These are phyloP conservation scores for Mucor ambiguus DNA, from an alignment of 371 early-diverging fungal genomes.

Conservation along the genomic window DNA sequence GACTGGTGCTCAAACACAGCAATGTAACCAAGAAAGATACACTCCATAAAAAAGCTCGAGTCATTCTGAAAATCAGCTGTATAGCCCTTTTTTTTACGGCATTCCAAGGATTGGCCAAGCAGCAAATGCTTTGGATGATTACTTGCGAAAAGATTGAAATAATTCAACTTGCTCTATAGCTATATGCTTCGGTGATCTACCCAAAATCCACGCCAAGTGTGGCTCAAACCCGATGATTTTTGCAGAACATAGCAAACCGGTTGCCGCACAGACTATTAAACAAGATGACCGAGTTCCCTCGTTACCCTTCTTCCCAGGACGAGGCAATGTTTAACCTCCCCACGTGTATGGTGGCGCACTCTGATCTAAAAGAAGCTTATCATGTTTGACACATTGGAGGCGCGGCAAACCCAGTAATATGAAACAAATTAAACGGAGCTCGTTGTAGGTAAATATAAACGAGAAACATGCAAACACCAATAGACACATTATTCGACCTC, in stretches of 20 bases:
- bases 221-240: too few species aligned
- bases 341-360: background rate
- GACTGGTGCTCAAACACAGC: too few species aligned
- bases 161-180: background rate
- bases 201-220: too few species aligned
- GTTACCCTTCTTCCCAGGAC: too few species aligned
- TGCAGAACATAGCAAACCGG: too few species aligned
- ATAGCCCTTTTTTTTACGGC: background rate
- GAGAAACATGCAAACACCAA: background rate
- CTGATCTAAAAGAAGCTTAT: background rate
- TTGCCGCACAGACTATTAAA: too few species aligned
- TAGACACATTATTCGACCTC: background rate
- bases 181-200: background rate
- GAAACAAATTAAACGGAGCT: background rate
- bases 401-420: background rate
- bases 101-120: background rate
- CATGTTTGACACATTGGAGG: background rate
- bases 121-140: background rate
- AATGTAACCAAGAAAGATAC: background rate
- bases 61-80: too few species aligned
- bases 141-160: background rate
- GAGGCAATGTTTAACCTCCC: too few species aligned
- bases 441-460: background rate
- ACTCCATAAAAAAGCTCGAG: background rate
- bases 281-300: too few species aligned